phyloP scores from a whole-genome alignment of 75 land plant genomes.

The Sequoiadendron giganteum region DNA sequence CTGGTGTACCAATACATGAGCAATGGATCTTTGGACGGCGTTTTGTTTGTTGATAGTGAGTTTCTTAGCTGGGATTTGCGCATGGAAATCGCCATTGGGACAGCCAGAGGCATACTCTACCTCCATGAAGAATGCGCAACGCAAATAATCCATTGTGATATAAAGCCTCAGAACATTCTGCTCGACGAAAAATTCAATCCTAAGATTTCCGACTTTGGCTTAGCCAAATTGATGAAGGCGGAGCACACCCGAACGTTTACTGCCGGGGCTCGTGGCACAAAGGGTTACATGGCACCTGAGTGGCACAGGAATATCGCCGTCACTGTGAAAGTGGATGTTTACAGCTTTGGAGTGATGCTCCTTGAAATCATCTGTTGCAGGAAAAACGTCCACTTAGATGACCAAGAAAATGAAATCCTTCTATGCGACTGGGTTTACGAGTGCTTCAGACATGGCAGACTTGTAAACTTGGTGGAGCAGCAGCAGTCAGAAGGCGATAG shows the following conservation, averaged over 20 bases:
- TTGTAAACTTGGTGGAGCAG: slow-evolving; percentile 8
- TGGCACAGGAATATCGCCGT: slow-evolving; percentile 28
- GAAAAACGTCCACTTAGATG: background rate
- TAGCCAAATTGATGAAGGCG: slow-evolving; percentile 25
- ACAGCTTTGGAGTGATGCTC: slow-evolving; percentile 22
- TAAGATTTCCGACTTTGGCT: slow-evolving; percentile 27
- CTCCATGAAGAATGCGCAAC: slow-evolving; percentile 17
- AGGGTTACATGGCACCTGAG: slow-evolving; percentile 61
- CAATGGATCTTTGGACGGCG: slow-evolving; percentile 32
- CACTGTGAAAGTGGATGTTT: slow-evolving; percentile 22
- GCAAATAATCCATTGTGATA: slow-evolving; percentile 1
- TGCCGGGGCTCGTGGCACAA: slow-evolving; percentile 22
- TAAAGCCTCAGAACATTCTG: slow-evolving; percentile 26
- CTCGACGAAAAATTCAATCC: slow-evolving; percentile 11
- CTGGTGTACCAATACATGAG: slow-evolving; percentile 48
- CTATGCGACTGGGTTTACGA: slow-evolving; percentile 21
- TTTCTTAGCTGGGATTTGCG: slow-evolving; percentile 14
- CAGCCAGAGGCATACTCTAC: slow-evolving; percentile 22
- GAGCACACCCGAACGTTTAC: slow-evolving; percentile 23
- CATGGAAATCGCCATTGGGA: slow-evolving; percentile 14
- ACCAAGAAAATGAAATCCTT: slow-evolving; percentile 11
- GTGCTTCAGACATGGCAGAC: slow-evolving; percentile 11
- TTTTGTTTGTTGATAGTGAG: slow-evolving; percentile 12
- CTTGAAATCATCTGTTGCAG: slow-evolving; percentile 23
- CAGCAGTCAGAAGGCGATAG: background rate